Conservation (phyloP, 495 filamentous ascomycete genomes). For the Letharia lupina region DNA sequence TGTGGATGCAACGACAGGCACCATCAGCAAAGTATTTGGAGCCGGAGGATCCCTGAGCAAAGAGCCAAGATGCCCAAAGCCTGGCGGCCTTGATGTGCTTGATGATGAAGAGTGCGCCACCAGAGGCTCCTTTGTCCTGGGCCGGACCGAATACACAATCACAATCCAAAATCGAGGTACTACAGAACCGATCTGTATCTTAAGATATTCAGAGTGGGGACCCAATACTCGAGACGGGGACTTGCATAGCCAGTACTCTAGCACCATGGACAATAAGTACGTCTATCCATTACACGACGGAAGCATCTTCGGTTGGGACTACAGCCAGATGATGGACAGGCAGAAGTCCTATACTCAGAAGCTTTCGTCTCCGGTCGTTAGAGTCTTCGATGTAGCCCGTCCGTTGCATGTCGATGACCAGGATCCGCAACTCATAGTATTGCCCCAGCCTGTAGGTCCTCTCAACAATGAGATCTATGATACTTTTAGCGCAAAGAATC, state of each 20-base stretch:
- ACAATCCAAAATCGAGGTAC: constrained; percentile 69
- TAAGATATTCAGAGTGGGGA: constrained; percentile 92
- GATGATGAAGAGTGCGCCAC: constrained; percentile 67
- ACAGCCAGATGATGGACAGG: constrained; percentile 43
- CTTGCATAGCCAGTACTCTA: constrained; percentile 69
- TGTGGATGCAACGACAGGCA: constrained; percentile 75
- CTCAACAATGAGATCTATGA: constrained; percentile 48
- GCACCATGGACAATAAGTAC: constrained; percentile 78
- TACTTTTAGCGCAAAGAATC: constrained; percentile 48
- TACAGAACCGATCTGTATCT: constrained; percentile 70
- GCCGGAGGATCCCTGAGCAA: constrained; percentile 44
- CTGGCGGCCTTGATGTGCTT: constrained; percentile 49
- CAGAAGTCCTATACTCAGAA: constrained; percentile 54
- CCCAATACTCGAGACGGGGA: constrained; percentile 88
- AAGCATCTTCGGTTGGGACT: constrained; percentile 72
- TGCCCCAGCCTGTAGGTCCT: constrained; percentile 77
- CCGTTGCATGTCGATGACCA: constrained; percentile 49
- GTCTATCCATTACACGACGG: constrained; percentile 84
- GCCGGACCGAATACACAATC: constrained; percentile 80
- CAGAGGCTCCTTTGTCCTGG: constrained; percentile 64
- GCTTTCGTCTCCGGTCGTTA: constrained; percentile 73
- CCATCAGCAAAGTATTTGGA: constrained; percentile 58
- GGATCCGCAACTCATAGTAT: constrained; percentile 60
- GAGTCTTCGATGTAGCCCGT: constrained; percentile 84
- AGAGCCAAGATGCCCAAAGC: constrained; percentile 43